Evolutionary conservation across 495 filamentous ascomycete genomes (phyloP).

Genomic region (Choiromyces venosus): DNA sequence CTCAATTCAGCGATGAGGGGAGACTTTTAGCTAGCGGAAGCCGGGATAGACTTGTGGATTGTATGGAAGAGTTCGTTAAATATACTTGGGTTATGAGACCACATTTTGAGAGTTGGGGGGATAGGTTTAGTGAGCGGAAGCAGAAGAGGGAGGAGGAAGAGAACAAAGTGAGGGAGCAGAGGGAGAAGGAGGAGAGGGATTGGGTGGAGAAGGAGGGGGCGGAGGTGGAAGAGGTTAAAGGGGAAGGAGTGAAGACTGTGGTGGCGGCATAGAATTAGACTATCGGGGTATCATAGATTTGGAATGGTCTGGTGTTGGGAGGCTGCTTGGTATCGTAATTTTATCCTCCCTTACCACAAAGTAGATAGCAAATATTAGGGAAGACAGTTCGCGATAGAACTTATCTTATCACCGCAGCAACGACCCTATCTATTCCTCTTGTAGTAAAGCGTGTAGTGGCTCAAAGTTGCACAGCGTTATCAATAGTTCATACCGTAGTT

Average conservation of each 20-base stretch:
- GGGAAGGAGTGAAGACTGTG: not conserved
- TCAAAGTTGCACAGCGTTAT: too few relatives aligned
- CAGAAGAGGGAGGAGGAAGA: slow-evolving; percentile 47
- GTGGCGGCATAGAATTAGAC: not conserved
- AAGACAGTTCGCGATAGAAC: too few relatives aligned
- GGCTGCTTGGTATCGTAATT: too few relatives aligned
- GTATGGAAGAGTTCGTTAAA: slow-evolving; percentile 74
- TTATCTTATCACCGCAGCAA: too few relatives aligned
- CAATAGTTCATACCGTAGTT: too few relatives aligned
- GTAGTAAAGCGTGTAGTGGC: too few relatives aligned
- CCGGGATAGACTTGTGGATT: slow-evolving; percentile 64
- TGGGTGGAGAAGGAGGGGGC: not conserved
- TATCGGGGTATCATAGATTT: not conserved
- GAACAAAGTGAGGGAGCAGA: slow-evolving; percentile 16
- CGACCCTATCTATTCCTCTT: too few relatives aligned
- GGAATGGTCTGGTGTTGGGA: too few relatives aligned
- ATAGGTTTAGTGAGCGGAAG: slow-evolving; percentile 59
- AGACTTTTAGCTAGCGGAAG: slow-evolving; percentile 58
- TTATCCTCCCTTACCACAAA: too few relatives aligned
- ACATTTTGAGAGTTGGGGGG: slow-evolving; percentile 57
- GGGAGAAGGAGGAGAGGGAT: not conserved
- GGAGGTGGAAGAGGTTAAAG: not conserved
- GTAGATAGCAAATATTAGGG: too few relatives aligned
- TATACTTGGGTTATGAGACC: slow-evolving; percentile 63
- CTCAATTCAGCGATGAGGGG: slow-evolving; percentile 55